Conservation (phyloP, 2,329 filamentous ascomycete species). For the Grosmannia serpens region DNA sequence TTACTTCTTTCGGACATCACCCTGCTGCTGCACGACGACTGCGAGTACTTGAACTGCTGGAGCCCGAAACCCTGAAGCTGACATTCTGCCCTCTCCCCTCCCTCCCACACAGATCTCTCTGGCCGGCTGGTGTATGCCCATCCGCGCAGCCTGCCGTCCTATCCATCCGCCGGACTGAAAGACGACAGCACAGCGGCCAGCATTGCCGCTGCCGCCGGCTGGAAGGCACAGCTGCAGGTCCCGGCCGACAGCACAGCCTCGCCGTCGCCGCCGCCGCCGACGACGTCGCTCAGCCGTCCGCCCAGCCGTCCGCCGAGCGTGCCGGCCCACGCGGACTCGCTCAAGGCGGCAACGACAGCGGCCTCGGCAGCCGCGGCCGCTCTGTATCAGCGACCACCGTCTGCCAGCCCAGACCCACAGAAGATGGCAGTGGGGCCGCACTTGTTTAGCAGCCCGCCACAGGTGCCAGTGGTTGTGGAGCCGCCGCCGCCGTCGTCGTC, state of each 20-base stretch:
- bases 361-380: constrained; percentile 8
- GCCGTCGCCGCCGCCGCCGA: background rate
- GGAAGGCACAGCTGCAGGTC: constrained; percentile 18
- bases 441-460: too few species aligned
- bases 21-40: background rate
- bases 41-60: background rate
- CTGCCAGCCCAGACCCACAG: constrained; percentile 1
- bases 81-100: background rate
- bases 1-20: background rate
- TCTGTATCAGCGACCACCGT: background rate
- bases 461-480: background rate
- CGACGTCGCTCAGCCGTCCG: background rate
- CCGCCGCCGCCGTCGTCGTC: background rate
- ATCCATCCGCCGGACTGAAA: constrained; percentile 52
- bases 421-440: background rate
- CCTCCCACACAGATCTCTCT: background rate
- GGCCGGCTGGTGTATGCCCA: constrained; percentile 57
- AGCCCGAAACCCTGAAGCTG: background rate
- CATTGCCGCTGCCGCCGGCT: constrained; percentile 63
- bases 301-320: background rate
- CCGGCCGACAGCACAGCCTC: background rate
- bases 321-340: constrained; percentile 4
- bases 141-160: constrained; percentile 63
- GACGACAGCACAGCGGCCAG: constrained; percentile 52
- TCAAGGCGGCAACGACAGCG: constrained; percentile 10